Conservation (phyloP, 169 alveolate genomes). For the Eimeria necatrix region DNA sequence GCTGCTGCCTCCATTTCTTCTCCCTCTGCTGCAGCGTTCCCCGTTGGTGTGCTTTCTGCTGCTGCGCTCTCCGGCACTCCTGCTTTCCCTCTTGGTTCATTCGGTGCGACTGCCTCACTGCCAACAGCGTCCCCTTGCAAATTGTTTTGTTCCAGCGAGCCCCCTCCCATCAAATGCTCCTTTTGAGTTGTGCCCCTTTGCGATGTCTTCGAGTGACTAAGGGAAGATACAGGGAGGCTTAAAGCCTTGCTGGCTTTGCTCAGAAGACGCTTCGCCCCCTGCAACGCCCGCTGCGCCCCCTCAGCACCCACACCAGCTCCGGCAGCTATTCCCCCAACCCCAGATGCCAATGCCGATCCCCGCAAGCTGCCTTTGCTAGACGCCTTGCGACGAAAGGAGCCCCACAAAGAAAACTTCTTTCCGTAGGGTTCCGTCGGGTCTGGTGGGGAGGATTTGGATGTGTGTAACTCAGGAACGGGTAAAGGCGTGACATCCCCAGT, state of each 20-base stretch:
- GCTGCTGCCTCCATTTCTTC: background rate
- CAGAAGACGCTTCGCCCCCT: conserved; percentile 23
- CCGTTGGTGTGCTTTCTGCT: background rate
- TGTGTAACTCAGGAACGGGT: background rate
- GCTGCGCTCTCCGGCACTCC: background rate
- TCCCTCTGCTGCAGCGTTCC: background rate
- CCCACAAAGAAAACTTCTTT: background rate
- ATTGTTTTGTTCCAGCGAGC: too few species aligned
- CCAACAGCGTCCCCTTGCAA: too few species aligned
- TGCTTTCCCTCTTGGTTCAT: too few species aligned
- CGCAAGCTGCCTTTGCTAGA: too few species aligned
- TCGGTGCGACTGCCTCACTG: background rate
- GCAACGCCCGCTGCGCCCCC: background rate
- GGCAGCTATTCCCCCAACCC: background rate
- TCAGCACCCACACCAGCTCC: background rate
- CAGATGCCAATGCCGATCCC: background rate
- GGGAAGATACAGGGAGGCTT: background rate
- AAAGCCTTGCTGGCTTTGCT: background rate
- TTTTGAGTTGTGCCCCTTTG: background rate
- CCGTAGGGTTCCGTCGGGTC: background rate
- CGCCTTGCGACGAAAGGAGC: background rate
- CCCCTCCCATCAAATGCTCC: too few species aligned
- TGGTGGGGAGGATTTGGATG: background rate
- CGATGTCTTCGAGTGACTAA: background rate
- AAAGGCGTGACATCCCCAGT: background rate